A percentile compares a stretch with the other conserved stretches of the same genome.
Conservation (phyloP, 106 monocot genomes). For the Allium fistulosum region DNA sequence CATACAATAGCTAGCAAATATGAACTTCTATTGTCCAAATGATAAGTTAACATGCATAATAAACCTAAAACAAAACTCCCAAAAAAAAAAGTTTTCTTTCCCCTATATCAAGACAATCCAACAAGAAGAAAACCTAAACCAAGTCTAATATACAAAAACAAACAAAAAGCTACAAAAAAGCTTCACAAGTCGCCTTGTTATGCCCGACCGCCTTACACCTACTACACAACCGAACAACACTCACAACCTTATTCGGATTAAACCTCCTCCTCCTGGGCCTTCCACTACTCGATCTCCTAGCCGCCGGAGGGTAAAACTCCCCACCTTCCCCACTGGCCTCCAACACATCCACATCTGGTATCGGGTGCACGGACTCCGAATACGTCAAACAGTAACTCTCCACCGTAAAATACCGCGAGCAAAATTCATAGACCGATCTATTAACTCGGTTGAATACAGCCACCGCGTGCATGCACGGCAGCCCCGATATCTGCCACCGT, state of each 20-base stretch:
- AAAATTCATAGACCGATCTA: constrained; percentile 59
- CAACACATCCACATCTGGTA: constrained; percentile 54
- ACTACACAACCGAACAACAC: constrained; percentile 52
- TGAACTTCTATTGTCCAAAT: too few species aligned
- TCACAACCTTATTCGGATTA: constrained; percentile 39
- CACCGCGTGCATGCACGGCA: constrained; percentile 74
- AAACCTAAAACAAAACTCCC: too few species aligned
- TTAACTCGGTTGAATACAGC: constrained; percentile 54
- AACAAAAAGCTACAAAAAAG: constrained; percentile 22
- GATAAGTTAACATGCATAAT: too few species aligned
- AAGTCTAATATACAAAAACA: neutral
- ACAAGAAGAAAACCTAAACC: neutral
- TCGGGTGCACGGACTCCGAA: constrained; percentile 37
- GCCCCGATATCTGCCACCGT: constrained; percentile 83
- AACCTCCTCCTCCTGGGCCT: constrained; percentile 53
- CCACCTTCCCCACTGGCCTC: constrained; percentile 37
- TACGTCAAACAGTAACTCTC: constrained; percentile 54
- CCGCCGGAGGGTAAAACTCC: constrained; percentile 39
- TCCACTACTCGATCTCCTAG: constrained; percentile 34
- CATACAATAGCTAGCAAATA: too few species aligned
- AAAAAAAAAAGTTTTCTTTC: too few species aligned
- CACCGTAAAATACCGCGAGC: constrained; percentile 43
- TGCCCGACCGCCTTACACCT: constrained; percentile 82
- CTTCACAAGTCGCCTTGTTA: constrained; percentile 90
- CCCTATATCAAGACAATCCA: too few species aligned